A percentile compares a stretch with the other conserved stretches of the same genome.
phyloP scores from a whole-genome alignment of 108 stramenopile genomes.

The Cylindrotheca fusiformis region DNA sequence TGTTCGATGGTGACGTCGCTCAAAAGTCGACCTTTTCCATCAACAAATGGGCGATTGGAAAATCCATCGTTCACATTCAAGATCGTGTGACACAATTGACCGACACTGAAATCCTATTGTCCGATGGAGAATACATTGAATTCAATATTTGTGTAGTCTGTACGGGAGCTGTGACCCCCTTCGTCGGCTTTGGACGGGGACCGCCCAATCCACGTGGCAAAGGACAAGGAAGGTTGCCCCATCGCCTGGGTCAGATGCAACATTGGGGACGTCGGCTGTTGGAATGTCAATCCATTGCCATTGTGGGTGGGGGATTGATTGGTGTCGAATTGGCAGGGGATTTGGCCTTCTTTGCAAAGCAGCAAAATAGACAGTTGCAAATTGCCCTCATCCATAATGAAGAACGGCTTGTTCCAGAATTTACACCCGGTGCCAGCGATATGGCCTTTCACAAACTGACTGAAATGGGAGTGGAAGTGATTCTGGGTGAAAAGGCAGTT shows the following conservation, averaged over 20 bases:
- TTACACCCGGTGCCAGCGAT: slow-evolving; percentile 9
- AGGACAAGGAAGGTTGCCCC: slow-evolving; percentile 2
- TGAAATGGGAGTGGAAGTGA: slow-evolving; percentile 19
- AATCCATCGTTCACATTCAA: slow-evolving; percentile 16
- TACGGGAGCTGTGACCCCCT: slow-evolving; percentile 16
- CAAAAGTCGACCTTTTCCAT: slow-evolving; percentile 8
- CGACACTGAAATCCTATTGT: slow-evolving; percentile 3
- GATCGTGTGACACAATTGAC: slow-evolving; percentile 20
- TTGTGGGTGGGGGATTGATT: slow-evolving; percentile 39
- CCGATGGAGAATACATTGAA: slow-evolving; percentile 16
- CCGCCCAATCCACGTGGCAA: background rate
- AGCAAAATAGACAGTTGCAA: background rate
- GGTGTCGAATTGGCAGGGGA: slow-evolving; percentile 32
- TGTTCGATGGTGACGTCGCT: slow-evolving; percentile 24
- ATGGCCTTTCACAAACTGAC: slow-evolving; percentile 21
- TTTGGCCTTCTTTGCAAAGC: slow-evolving; percentile 19
- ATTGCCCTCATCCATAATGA: slow-evolving; percentile 21
- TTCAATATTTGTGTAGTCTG: slow-evolving; percentile 17
- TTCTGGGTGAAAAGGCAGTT: slow-evolving; percentile 23
- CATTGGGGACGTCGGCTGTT: slow-evolving; percentile 6
- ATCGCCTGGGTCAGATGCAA: slow-evolving; percentile 14
- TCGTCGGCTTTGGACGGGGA: slow-evolving; percentile 12
- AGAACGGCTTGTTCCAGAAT: slow-evolving; percentile 7
- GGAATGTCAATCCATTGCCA: slow-evolving; percentile 16
- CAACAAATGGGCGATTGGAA: slow-evolving; percentile 5